Conservation (phyloP, 2,329 filamentous ascomycete genomes). For the Fonsecaea multimorphosa region DNA sequence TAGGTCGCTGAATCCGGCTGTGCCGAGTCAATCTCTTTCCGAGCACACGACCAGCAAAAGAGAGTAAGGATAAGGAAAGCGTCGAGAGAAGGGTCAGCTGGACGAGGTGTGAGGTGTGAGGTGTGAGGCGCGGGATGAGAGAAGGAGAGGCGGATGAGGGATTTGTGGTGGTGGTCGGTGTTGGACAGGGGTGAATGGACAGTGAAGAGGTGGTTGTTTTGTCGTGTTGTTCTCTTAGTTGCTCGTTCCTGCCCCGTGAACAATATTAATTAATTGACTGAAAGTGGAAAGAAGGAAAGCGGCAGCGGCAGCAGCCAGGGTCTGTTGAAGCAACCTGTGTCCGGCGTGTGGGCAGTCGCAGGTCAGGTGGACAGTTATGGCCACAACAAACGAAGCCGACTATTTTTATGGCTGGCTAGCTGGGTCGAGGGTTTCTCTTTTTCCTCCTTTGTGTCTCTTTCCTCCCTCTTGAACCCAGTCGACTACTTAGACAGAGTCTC, state of each 20-base stretch:
- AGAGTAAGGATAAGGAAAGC: not conserved
- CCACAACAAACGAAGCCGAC: not conserved
- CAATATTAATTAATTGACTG: not conserved
- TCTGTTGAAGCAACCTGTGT: not conserved
- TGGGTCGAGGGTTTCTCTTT: not conserved
- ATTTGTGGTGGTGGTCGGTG: slow-evolving; percentile 3
- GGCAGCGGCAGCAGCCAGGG: not conserved
- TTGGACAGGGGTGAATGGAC: not conserved
- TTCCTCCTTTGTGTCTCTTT: not conserved
- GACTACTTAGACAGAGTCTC: not conserved
- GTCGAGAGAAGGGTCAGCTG: slow-evolving; percentile 6
- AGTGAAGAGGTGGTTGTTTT: not conserved
- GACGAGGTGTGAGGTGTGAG: slow-evolving; percentile 2
- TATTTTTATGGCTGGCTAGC: slow-evolving; percentile 1
- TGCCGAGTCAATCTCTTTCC: slow-evolving; percentile 7
- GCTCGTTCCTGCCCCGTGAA: not conserved
- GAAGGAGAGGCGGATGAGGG: not conserved
- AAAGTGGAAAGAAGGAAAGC: not conserved
- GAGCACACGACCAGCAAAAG: slow-evolving; percentile 20
- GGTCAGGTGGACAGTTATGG: not conserved
- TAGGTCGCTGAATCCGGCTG: slow-evolving; percentile 1
- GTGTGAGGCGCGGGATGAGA: slow-evolving; percentile 1
- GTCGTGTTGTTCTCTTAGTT: not conserved
- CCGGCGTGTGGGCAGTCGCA: slow-evolving; percentile 2
- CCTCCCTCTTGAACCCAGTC: not conserved